phyloP scores from a whole-genome alignment of 306 rosid species.

The Cicer cuneatum region DNA sequence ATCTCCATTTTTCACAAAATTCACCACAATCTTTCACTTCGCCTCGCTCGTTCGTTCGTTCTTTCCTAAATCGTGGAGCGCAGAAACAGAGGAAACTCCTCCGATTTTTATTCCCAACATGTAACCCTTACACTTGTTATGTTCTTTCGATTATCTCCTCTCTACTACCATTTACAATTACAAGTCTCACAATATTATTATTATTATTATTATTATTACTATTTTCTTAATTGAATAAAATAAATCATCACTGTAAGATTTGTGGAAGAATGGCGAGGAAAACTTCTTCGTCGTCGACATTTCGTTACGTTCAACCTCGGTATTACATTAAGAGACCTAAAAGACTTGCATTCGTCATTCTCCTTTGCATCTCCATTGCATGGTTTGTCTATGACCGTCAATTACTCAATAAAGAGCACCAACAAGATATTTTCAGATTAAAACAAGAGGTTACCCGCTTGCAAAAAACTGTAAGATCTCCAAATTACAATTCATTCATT shows the following conservation, averaged over 20 bases:
- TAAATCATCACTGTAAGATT: no score
- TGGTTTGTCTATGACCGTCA: constrained; percentile 53
- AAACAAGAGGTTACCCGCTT: constrained; percentile 48
- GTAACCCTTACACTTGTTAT: neutral
- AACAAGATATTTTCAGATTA: constrained; percentile 55
- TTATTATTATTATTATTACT: no score
- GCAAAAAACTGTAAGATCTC: constrained; percentile 50
- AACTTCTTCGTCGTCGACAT: constrained; percentile 46
- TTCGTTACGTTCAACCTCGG: constrained; percentile 51
- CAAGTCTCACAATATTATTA: no score
- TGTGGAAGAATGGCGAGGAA: constrained; percentile 49
- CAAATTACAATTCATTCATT: neutral
- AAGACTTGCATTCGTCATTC: constrained; percentile 44
- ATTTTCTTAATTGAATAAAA: no score
- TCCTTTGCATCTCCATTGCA: constrained; percentile 44
- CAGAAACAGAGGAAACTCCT: constrained; percentile 22
- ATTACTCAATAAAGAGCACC: constrained; percentile 48
- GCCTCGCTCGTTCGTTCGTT: neutral
- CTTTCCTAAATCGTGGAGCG: neutral
- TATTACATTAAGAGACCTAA: constrained; percentile 55
- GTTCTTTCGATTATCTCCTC: neutral
- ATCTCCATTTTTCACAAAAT: no score
- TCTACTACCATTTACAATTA: no score
- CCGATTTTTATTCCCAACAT: constrained; percentile 40
- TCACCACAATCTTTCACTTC: no score